Percentiles rank a stretch among this genome's conserved stretches.
Conservation (phyloP, 2,329 filamentous ascomycete genomes). For the Incumbomyces lentus region DNA sequence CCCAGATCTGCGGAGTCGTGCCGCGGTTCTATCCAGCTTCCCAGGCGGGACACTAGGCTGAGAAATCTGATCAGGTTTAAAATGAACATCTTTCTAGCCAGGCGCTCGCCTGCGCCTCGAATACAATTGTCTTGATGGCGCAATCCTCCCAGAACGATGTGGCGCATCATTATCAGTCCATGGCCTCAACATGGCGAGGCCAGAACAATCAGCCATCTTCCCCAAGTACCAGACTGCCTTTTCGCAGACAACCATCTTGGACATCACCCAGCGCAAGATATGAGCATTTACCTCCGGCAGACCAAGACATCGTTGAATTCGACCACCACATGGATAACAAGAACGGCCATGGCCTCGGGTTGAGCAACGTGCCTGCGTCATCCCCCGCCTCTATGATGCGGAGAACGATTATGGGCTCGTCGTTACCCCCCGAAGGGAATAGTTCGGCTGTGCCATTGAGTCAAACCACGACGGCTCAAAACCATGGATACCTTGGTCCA, state of each 20-base stretch:
- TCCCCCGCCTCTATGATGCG: not conserved
- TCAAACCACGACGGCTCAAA: conserved; percentile 3
- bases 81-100: too few relatives aligned
- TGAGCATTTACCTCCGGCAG: not conserved
- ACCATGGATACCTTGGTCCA: not conserved
- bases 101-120: too few relatives aligned
- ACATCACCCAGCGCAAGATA: not conserved
- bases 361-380: not conserved
- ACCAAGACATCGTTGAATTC: not conserved
- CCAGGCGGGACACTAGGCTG: too few relatives aligned
- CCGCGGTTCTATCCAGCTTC: too few relatives aligned
- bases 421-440: not conserved
- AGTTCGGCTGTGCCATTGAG: not conserved
- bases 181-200: not conserved
- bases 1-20: too few relatives aligned
- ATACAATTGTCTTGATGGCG: not conserved
- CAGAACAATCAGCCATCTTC: not conserved
- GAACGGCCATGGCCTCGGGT: not conserved
- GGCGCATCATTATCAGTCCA: not conserved
- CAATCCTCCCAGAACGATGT: not conserved
- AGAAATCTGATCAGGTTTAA: too few relatives aligned
- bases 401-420: not conserved
- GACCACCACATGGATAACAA: not conserved
- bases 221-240: not conserved
- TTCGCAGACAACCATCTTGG: conserved; percentile 1